Percentiles rank a stretch among this genome's conserved stretches.
phyloP scores from a whole-genome alignment of 2,329 filamentous ascomycete genomes.

The Monilinia vaccinii-corymbosi region DNA sequence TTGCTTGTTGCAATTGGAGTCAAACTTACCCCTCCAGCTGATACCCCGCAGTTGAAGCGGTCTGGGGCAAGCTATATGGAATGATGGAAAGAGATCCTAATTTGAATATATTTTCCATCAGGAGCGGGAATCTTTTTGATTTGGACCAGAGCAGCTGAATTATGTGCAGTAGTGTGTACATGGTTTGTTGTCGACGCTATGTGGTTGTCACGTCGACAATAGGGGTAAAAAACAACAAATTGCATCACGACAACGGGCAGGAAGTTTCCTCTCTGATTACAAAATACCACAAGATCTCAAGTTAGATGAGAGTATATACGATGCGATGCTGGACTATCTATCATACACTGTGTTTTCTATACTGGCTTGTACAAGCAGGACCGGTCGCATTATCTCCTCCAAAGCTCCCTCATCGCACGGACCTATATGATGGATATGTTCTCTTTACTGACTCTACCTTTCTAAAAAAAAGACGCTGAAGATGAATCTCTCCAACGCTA shows the following conservation, averaged over 20 bases:
- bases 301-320: neutral
- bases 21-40: slow-evolving; percentile 1
- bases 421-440: neutral
- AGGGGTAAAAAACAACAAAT: neutral
- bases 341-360: neutral
- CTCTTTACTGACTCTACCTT: neutral
- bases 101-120: neutral
- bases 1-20: neutral
- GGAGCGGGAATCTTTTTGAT: neutral
- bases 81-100: neutral
- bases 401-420: too few relatives aligned
- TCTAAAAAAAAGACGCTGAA: slow-evolving; percentile 32
- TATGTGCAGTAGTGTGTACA: neutral
- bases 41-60: slow-evolving; percentile 3
- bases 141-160: neutral
- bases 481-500: slow-evolving; percentile 96
- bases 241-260: neutral
- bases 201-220: neutral
- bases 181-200: neutral
- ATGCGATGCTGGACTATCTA: neutral
- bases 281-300: neutral
- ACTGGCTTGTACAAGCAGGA: neutral
- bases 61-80: neutral
- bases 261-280: neutral
- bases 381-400: neutral